Conservation (phyloP, 768 basidiomycete species). For the Tylopilus felleus region DNA sequence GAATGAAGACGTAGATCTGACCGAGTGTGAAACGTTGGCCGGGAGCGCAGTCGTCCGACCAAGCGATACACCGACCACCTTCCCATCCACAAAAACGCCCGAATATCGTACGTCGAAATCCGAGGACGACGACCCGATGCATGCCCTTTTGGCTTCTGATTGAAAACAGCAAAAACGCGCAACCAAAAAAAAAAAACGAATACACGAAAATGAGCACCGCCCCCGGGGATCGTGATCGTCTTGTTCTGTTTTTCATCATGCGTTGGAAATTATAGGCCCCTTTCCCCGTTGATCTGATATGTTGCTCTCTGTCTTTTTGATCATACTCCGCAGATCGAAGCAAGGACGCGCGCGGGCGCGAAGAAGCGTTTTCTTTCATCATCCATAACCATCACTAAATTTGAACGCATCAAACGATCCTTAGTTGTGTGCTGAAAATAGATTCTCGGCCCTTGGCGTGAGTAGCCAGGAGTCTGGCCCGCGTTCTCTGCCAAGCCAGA, state of each 20-base stretch:
- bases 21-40: background rate
- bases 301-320: slow-evolving; percentile 1
- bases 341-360: background rate
- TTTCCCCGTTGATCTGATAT: slow-evolving; percentile 17
- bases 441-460: background rate
- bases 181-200: background rate
- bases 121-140: slow-evolving; percentile 18
- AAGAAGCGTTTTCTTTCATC: background rate
- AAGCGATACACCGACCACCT: background rate
- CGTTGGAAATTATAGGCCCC: background rate
- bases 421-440: slow-evolving; percentile 1
- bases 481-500: background rate
- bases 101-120: slow-evolving; percentile 14
- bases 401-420: slow-evolving; percentile 10
- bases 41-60: background rate
- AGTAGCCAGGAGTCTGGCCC: background rate
- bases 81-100: slow-evolving; percentile 10
- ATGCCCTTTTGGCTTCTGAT: background rate
- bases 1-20: background rate
- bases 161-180: background rate
- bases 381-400: slow-evolving; percentile 30
- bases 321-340: slow-evolving; percentile 28
- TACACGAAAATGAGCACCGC: background rate
- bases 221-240: background rate
- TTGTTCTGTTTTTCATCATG: background rate